Evolutionary conservation across 2,329 filamentous ascomycete genomes (phyloP), one percentile per base, ranked within the genome.

Genomic region (Claviceps pazoutovae): DNA sequence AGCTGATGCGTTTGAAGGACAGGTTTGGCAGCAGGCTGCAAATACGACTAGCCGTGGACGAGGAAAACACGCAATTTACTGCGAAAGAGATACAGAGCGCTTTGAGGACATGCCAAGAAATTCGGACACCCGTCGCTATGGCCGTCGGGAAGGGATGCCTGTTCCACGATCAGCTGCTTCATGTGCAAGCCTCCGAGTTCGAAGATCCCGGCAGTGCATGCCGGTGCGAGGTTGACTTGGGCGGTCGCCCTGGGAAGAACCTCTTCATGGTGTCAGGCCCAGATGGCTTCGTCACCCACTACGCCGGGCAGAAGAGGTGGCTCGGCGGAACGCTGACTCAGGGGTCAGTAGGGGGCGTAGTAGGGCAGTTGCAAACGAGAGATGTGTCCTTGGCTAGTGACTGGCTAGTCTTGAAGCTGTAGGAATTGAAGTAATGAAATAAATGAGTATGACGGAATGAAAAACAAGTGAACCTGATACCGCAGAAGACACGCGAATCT

Each of bases 231-330:
- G 55, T 55, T 1, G 46, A 56, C 9, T 52, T 50, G 1, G 46
- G 23, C 30, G 4, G 56, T 11, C 60, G 59, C 5, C 60, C 67
- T 1, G 74, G 78, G 1, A 78, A 76, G 56, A 82, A 82, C 54
- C 64, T 95, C 19, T 71, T 96, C n/a, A 73, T 95, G 52, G 79
- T 97, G 1, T 95, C 89, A 0, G 93, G 93, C 0, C 91, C 93
- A 0, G 88, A 95, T 51, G 91, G 93, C 0, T 97, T 97, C 67
- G 76, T 97, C 41, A 76, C 79, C 44, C 78, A 84, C 56, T 87
- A 86, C 68, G 88, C 88, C 2, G 91, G 93, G 1, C 55, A 82
- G 9, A 95, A 95, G 68, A 68, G 79, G 3, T 94, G 88, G 86
- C 71, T 74, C 11, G 75, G 76, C 30, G 88, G 88, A 0, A 71